Base-by-base conservation (phyloP, 75 land plant species). In the Picea glauca region DNA sequence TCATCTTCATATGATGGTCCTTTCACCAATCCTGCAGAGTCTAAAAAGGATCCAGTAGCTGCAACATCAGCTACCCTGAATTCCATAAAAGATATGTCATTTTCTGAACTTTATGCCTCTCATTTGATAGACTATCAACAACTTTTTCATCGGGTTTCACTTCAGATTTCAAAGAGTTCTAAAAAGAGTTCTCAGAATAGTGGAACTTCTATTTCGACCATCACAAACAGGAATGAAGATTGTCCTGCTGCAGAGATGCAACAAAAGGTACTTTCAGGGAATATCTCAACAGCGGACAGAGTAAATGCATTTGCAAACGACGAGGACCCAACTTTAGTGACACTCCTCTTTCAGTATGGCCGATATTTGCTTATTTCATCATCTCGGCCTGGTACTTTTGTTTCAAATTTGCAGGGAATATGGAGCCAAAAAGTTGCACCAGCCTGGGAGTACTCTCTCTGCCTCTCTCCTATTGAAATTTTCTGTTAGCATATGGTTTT, bases 331-430 rank as follows among this genome's bases (percentile, higher is more conserved):
- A 81, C 86, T 18, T 83, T 96, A 76, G 89, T 94, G 38, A 85
- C 88, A 74, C 93, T 96, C 61, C 82, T 96, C 61, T 96, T 92
- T 76, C 97, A 96, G 67, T 96, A 89, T 86, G 97, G 99, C 74
- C 87, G 99, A 12, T 96, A 96, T 86, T 80, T 96, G 81, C 87
- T 96, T 33, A 94, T 96, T 56, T 84, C 99, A 72, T 92, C 91
- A 78, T 96, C 99, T 50, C 83, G 99, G 66, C 96, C 98, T 62
- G 94, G 94, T 63, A 92, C 94, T 61, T 92, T 92, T 74, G 81
- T 79, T 62, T 73, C 99, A 67, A 94, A 94, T 78, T 83, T 96
- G 60, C 99, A 96, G 80, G 99, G 99, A 20, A 89, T 96, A 66
- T 96, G 99, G 99, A 96, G 83, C 87, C 89, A 96, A 56, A 82